These are phyloP conservation scores for Coemansia sp. DNA, from an alignment of 192 early-diverging fungal genomes.

Conservation along the genomic window DNA sequence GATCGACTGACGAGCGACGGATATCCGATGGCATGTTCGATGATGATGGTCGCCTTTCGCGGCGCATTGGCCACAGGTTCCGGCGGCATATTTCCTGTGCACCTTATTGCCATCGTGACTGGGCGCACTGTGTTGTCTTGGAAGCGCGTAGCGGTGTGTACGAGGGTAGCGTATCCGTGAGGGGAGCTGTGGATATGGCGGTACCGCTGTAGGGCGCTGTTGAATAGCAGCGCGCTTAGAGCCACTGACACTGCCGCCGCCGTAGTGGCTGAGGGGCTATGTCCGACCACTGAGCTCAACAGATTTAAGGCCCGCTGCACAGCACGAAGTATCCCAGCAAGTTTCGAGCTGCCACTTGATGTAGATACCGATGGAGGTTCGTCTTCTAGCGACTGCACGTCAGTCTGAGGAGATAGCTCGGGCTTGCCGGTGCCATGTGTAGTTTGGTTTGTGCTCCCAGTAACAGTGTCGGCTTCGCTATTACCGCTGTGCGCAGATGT, in stretches of 20 bases:
- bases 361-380: not conserved
- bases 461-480: not conserved
- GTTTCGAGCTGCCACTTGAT: not conserved
- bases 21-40: constrained; percentile 41
- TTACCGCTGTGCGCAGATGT: not conserved
- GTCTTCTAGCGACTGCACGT: not conserved
- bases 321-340: not conserved
- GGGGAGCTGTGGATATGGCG: not conserved
- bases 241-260: constrained; percentile 3
- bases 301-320: not conserved
- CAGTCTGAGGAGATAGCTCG: not conserved
- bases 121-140: constrained; percentile 14
- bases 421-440: not conserved
- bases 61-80: not conserved
- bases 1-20: constrained; percentile 31
- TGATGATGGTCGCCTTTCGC: constrained; percentile 23
- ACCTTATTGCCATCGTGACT: constrained; percentile 21
- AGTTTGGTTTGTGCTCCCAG: not conserved
- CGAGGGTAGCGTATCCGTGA: not conserved
- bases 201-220: constrained; percentile 8
- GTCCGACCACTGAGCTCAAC: not conserved
- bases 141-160: constrained; percentile 1
- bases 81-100: constrained; percentile 16
- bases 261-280: not conserved
- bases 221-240: constrained; percentile 11